Evolutionary conservation across 1,284 basidiomycete species (phyloP).

Genomic region (Irpex lacteus): DNA sequence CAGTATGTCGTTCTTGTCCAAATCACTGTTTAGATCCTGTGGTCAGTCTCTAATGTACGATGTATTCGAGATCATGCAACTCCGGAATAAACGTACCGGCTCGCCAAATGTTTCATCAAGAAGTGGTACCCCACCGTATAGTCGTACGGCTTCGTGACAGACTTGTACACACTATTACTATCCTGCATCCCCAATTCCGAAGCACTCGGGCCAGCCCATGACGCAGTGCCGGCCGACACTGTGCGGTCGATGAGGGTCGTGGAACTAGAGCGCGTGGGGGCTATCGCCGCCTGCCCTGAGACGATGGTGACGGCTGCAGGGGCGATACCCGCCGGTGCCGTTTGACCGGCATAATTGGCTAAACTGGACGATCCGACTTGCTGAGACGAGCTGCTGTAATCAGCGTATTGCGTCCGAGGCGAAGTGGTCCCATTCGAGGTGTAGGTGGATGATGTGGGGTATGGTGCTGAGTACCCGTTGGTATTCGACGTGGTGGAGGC

Average conservation of each 20-base stretch:
- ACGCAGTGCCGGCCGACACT: conserved; percentile 15
- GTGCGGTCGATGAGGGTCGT: conserved; percentile 16
- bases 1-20: conserved; percentile 94
- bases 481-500: conserved; percentile 9
- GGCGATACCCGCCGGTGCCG: conserved; percentile 2
- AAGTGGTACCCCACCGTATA: conserved; percentile 95
- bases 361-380: conserved; percentile 8
- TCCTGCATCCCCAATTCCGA: conserved; percentile 22
- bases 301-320: conserved; percentile 3
- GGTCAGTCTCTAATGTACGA: conserved; percentile 1
- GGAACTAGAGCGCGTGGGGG: conserved; percentile 14
- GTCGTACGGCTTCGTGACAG: conserved; percentile 81
- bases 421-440: conserved; percentile 4
- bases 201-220: conserved; percentile 20
- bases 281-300: conserved; percentile 6
- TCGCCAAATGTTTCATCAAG: conserved; percentile 88
- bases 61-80: conserved; percentile 6
- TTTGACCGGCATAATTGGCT: conserved; percentile 10
- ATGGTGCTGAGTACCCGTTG: conserved; percentile 16
- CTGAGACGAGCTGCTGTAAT: conserved; percentile 6
- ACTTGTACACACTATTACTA: conserved; percentile 67
- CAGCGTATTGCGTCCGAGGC: conserved; percentile 7
- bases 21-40: conserved; percentile 32
- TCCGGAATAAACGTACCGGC: conserved; percentile 55
- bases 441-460: neutral